Base-by-base conservation (phyloP, 108 stramenopile genomes). In the Stephanodiscus triporus region DNA sequence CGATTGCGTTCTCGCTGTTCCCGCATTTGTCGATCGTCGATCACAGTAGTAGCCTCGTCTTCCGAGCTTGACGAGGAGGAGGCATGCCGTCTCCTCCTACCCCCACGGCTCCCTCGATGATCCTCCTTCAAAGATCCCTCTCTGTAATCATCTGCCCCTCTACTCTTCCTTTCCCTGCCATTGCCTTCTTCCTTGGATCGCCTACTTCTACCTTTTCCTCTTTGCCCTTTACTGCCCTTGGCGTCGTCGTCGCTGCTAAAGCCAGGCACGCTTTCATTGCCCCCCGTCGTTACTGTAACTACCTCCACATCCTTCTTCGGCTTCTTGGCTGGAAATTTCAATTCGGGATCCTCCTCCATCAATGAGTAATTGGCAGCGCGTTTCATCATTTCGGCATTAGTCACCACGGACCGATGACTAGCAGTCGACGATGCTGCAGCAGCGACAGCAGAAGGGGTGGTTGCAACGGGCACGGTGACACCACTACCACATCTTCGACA, bases 381-480 rank as follows among this genome's bases (percentile, higher is more conserved):
- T 51, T 68, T 77, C 29, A 78, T 48, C 81, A 82, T 78, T 67
- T 82, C 81, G 20, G 77, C 71, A 53, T 82, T 37, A 22, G 63
- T 76, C 9, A 22, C 14, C 27, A 64, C 26, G 17, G 48, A 55
- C 45, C 40, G n/a, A 23, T 43, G 20, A 0, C 11, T 43, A 0
- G 67, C 17, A n/a, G 37, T 59, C 38, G 66, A 49, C 32, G 32
- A 17, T 56, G 23, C 23, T 34, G 1, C 49, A 17, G 37, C 36
- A 30, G 66, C n/a, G 29, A 29, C 19, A 27, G 69, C 37, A 10
- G 64, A 11, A 20, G 38, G 45, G 11, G 9, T 13, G 19, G 26
- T n/a, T 42, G 70, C 34, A 63, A 10, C 14, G 8, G 62, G 19
- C 27, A 40, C 27, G 23, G 63, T 24, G 14, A 49, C 49, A 19